A percentile compares a stretch with the other conserved stretches of the same genome.
These are phyloP conservation scores for Papiliotrema terrestris DNA, from an alignment of 1,284 basidiomycete species.

Conservation along the genomic window DNA sequence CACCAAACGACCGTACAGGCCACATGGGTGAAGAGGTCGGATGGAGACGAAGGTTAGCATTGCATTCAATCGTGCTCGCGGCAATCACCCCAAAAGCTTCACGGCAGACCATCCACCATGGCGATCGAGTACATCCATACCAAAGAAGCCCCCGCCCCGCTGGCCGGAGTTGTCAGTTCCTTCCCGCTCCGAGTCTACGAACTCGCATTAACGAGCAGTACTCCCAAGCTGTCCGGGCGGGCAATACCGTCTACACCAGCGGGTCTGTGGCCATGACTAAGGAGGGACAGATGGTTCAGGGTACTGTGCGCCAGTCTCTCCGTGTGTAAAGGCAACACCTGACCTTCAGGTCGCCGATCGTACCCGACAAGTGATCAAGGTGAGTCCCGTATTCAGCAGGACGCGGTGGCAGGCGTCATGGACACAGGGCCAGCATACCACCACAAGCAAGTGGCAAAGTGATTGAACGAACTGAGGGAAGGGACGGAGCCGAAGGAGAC, in stretches of 20 bases:
- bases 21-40: too few species aligned
- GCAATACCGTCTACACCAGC: constrained; percentile 37
- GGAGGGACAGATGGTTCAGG: constrained; percentile 40
- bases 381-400: constrained; percentile 4
- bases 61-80: too few species aligned
- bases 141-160: constrained; percentile 36
- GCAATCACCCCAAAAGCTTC: too few species aligned
- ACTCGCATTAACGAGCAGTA: constrained; percentile 22
- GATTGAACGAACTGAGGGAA: constrained; percentile 1
- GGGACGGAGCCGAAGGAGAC: too few species aligned
- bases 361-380: constrained; percentile 39
- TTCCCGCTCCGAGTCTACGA: not conserved
- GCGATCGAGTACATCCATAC: constrained; percentile 33
- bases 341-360: constrained; percentile 29
- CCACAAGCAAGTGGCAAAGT: too few species aligned
- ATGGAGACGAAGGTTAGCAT: too few species aligned
- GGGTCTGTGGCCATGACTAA: constrained; percentile 42
- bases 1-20: too few species aligned
- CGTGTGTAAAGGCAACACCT: not conserved
- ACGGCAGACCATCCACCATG: too few species aligned
- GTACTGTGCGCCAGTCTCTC: constrained; percentile 25
- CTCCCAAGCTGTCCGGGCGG: constrained; percentile 43
- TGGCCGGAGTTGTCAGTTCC: constrained; percentile 34
- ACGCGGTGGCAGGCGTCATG: not conserved
- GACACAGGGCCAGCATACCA: too few species aligned